Evolutionary conservation across 2,329 filamentous ascomycete genomes (phyloP), one percentile per base, ranked within the genome.

Genomic region (Aspergillus oerlinghausenensis): DNA sequence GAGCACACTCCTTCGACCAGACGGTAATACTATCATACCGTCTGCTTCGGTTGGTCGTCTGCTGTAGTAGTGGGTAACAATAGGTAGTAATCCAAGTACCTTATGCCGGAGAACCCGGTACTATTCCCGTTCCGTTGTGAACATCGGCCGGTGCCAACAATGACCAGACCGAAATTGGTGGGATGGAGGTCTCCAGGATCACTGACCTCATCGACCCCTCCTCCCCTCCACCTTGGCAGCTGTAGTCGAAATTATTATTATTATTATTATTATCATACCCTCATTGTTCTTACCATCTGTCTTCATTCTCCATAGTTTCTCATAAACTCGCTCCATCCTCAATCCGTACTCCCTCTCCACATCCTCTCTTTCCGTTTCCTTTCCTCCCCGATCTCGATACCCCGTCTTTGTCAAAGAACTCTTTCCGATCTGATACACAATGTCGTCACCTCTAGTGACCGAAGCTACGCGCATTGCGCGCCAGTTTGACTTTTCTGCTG

Each of bases 401-500:
- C 8, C 45, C 21, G 9, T 19, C 3, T 29, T 11, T 11, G 28
- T 29, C 28, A 10, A 10, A 35, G 32, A 35, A 14, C 14, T 14
- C 32, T 19, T 43, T 23, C 11, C 10, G 32, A 40, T 55, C 49
- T 17, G 50, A 50, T 35, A 45, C 58, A 64, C 50, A 55, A 72
- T 72, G 70, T 68, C 73, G 49, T 66, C 69, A 53, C 60, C 70
- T 38, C 60, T 87, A 58, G 73, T 83, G 63, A 82, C 86, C 60
- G 89, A 93, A 76, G 90, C 92, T 58, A 86, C 87, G 81, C 85
- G 84, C 70, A 85, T 97, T 68, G 89, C 90, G 67, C 84, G 84
- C 65, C 85, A 94, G 74, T 97, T 97, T 77, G 90, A 96, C 54
- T 93, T 92, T 76, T 81, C 85, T 59, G 82, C 91, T 66, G 84